Percentiles rank a stretch among this genome's conserved stretches.
Conservation (phyloP, 163 green algal species). For the Chlorella variabilis region DNA sequence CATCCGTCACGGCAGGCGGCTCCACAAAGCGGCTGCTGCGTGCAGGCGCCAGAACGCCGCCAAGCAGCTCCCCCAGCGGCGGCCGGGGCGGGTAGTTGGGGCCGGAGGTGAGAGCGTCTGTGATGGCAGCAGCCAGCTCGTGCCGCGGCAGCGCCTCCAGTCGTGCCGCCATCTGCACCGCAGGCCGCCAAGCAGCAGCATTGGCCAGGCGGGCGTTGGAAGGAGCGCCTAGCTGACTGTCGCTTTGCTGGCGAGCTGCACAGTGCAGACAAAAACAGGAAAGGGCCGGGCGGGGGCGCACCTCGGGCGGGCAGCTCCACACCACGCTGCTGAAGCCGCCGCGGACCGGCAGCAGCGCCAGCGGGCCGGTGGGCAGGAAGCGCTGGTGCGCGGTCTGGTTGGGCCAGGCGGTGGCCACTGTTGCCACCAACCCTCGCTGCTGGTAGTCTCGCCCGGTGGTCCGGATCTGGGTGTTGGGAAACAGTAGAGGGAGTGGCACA, state of each 20-base stretch:
- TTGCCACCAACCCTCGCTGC: conserved; percentile 80
- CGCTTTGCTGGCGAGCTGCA: too few relatives aligned
- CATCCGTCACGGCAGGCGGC: conserved; percentile 23
- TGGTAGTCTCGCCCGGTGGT: conserved; percentile 64
- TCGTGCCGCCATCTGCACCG: conserved; percentile 45
- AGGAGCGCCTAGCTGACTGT: too few relatives aligned
- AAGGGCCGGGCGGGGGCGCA: background rate
- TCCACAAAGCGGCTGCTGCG: background rate
- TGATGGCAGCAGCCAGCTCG: conserved; percentile 66
- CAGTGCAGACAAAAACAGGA: too few relatives aligned
- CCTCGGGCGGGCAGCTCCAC: conserved; percentile 78
- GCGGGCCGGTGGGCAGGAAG: conserved; percentile 89
- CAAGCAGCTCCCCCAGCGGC: background rate
- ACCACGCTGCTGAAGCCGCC: conserved; percentile 86
- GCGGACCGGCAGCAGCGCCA: conserved; percentile 84
- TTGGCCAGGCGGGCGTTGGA: background rate
- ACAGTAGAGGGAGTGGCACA: conserved; percentile 20
- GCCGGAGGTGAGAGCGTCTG: conserved; percentile 44
- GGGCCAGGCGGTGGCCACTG: conserved; percentile 58
- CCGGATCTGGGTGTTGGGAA: too few relatives aligned
- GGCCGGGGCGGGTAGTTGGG: background rate
- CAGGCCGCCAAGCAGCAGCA: background rate
- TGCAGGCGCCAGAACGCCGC: background rate
- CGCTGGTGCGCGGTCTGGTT: conserved; percentile 86
- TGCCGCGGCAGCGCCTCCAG: conserved; percentile 55